Conservation (phyloP, 352 stramenopile genomes). For the Stramenopiles sp. region DNA sequence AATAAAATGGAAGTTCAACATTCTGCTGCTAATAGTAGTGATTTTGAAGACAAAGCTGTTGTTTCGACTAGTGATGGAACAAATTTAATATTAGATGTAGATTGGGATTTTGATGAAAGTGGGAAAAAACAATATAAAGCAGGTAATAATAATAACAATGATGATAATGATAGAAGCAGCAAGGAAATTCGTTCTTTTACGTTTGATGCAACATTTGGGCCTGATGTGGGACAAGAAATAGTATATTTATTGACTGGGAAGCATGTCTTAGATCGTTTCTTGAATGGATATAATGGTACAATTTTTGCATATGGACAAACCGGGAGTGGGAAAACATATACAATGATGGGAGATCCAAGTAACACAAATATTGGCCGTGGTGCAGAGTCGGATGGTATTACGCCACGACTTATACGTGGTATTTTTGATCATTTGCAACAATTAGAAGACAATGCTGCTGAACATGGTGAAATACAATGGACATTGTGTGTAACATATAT, state of each 20-base stretch:
- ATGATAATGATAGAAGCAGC: background rate
- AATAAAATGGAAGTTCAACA: background rate
- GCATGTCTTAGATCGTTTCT: background rate
- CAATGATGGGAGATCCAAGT: background rate
- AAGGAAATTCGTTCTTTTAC: background rate
- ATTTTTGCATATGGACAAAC: slow-evolving; percentile 7
- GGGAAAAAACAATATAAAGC: too few species aligned
- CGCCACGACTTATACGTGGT: background rate
- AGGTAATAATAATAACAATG: too few species aligned
- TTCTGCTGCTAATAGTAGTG: background rate
- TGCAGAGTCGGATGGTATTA: background rate
- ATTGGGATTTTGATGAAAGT: too few species aligned
- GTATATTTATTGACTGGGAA: background rate
- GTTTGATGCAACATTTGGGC: background rate
- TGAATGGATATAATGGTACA: background rate
- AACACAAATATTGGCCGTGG: background rate
- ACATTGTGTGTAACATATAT: slow-evolving; percentile 36
- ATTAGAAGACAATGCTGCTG: background rate
- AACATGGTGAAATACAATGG: background rate
- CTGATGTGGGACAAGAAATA: slow-evolving; percentile 1
- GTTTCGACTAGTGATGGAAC: background rate
- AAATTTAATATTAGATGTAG: background rate
- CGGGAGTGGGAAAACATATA: slow-evolving; percentile 3
- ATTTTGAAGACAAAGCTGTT: background rate
- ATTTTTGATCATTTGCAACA: background rate